Evolutionary conservation across 2,329 filamentous ascomycete genomes (phyloP), one percentile per base, ranked within the genome.

Genomic region (Orbilia ellipsospora): DNA sequence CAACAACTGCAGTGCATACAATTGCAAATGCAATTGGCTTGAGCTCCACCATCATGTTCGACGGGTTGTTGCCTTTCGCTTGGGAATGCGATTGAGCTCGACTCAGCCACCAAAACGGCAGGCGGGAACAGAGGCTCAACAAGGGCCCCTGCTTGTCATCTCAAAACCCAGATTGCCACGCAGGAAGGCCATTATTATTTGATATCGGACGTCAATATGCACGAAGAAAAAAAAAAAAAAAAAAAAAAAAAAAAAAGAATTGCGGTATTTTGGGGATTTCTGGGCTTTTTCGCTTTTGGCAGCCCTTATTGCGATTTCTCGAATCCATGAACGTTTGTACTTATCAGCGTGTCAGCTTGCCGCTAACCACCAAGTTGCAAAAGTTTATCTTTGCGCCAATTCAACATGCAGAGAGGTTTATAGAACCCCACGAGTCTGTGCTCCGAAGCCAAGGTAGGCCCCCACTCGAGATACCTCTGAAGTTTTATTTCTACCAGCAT

Each of bases 111-210:
- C 62, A 57, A 57, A 56, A 8, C 23, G 66, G 66, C 62, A 70
- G 66, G 66, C 66, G 56, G 50, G 57, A 56, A 70, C 40, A 44
- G 65, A 62, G 66, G 57, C 56, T 69, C 61, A 57, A 70, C 66
- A 42, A 13, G 66, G 66, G 28, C 26, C 66, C 66, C 62, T 56
- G 66, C 51, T 62, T 48, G 65, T 50, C 52, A 51, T n/a, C 51
- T 60, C 51, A 54, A 54, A 28, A 31, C 48, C 44, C 26, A 26
- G 13, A 51, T 31, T 52, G 59, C 31, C 2, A 36, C 31, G 31
- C 31, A 7, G 31, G 8, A 7, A 10, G 31, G 3, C 31, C 8
- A 36, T 36, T 36, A 36, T 36, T 36, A 10, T 36, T 36, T 10
- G 10, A 36, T 36, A 36, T 36, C 10, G 10, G 31, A 36, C 31